Evolutionary conservation across 768 basidiomycete genomes (phyloP).

Genomic region (Leccinum ochraceum): DNA sequence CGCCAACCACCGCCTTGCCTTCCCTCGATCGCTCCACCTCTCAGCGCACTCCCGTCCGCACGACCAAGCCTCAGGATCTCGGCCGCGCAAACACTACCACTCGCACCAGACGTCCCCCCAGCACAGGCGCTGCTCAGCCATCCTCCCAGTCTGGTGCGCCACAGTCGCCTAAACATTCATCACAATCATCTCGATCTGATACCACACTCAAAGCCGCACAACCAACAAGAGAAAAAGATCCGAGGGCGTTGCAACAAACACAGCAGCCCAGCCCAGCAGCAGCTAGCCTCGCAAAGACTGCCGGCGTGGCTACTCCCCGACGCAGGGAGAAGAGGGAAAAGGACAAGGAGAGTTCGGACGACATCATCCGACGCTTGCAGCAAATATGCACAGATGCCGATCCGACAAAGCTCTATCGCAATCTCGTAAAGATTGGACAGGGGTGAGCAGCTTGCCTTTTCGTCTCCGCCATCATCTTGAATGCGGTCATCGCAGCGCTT

Average conservation of each 20-base stretch:
- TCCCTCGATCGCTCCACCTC: constrained; percentile 87
- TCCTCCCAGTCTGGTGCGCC: constrained; percentile 35
- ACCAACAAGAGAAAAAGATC: constrained; percentile 40
- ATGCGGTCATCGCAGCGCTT: constrained; percentile 59
- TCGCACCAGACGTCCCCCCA: constrained; percentile 58
- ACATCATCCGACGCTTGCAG: constrained; percentile 88
- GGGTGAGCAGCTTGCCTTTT: constrained; percentile 57
- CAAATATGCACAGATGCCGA: constrained; percentile 98
- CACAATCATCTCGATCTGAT: constrained; percentile 62
- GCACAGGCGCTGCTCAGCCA: constrained; percentile 30
- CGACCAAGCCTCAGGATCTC: constrained; percentile 45
- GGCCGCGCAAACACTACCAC: constrained; percentile 73
- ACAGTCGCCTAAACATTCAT: constrained; percentile 46
- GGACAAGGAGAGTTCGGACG: constrained; percentile 78
- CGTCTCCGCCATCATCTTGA: not conserved
- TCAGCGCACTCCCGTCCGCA: constrained; percentile 68
- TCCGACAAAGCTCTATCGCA: constrained; percentile 91
- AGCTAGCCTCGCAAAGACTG: constrained; percentile 62
- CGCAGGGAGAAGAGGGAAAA: constrained; percentile 83
- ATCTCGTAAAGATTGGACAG: constrained; percentile 95
- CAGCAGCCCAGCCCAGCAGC: constrained; percentile 63
- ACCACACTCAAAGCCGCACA: constrained; percentile 47
- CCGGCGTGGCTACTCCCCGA: constrained; percentile 78
- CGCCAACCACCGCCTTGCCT: constrained; percentile 62
- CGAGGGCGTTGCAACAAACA: constrained; percentile 34